These are phyloP conservation scores for Medicago arabica DNA, from an alignment of 306 rosid species.

Conservation along the genomic window DNA sequence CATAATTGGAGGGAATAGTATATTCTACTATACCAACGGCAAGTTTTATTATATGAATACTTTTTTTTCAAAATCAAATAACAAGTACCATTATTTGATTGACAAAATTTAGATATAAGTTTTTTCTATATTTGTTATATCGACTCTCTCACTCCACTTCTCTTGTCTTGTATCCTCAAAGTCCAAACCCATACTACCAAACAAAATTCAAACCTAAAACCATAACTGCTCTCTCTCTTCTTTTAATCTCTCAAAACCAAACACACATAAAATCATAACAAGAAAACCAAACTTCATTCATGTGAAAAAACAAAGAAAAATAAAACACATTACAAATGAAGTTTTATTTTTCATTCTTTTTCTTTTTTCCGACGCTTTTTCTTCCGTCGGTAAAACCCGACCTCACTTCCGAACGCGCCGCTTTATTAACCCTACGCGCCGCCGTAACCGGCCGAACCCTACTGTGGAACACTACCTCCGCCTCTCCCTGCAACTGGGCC, in stretches of 20 bases:
- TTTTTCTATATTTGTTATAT: neutral
- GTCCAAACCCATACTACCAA: neutral
- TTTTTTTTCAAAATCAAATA: no score
- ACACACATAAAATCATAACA: neutral
- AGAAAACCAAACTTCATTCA: no score
- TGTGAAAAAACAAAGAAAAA: neutral
- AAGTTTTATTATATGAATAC: no score
- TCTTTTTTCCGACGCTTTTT: conserved; percentile 12
- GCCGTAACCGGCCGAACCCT: conserved; percentile 57
- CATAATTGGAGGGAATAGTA: no score
- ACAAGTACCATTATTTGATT: neutral
- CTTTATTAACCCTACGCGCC: conserved; percentile 55
- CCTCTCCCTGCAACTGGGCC: conserved; percentile 55
- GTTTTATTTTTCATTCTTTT: neutral
- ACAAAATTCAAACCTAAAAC: conserved; percentile 14
- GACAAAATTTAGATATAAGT: neutral
- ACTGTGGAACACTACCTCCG: conserved; percentile 44
- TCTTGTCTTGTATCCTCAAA: neutral
- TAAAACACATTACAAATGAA: neutral
- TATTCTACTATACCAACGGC: no score
- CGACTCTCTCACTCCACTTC: conserved; percentile 21
- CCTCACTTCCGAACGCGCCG: conserved; percentile 54
- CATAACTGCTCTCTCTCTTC: conserved; percentile 12
- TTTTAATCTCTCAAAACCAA: neutral
- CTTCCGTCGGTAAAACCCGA: conserved; percentile 42